A percentile compares a stretch with the other conserved stretches of the same genome.
Evolutionary conservation across 2,329 filamentous ascomycete genomes (phyloP).

Genomic region (Tolypocladium tropicale): DNA sequence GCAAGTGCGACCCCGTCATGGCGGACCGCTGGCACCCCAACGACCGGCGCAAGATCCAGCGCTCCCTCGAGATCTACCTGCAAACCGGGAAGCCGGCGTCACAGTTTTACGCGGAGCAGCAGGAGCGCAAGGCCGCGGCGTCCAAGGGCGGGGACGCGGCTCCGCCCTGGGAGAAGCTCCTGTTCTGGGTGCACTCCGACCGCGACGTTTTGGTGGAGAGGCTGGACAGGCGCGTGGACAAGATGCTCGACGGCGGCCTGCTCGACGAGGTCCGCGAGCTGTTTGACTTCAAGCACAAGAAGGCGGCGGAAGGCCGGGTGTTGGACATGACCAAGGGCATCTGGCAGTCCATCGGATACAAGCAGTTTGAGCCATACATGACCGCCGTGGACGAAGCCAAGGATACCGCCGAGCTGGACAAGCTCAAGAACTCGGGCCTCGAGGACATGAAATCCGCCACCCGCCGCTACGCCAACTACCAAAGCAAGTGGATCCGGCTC

Average conservation of each 20-base stretch:
- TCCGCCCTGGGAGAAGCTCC: constrained; percentile 43
- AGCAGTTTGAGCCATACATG: constrained; percentile 73
- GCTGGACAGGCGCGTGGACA: constrained; percentile 68
- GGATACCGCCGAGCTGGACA: constrained; percentile 32
- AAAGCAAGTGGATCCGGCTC: constrained; percentile 76
- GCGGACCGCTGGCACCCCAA: constrained; percentile 90
- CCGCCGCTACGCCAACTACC: constrained; percentile 75
- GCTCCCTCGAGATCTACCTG: constrained; percentile 84
- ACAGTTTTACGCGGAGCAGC: constrained; percentile 77
- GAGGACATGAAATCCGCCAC: constrained; percentile 76
- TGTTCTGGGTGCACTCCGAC: constrained; percentile 83
- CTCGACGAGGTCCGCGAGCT: constrained; percentile 38
- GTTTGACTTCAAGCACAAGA: constrained; percentile 26
- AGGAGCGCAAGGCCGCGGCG: constrained; percentile 23
- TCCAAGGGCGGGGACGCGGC: constrained; percentile 11
- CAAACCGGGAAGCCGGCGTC: constrained; percentile 74
- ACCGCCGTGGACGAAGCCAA: constrained; percentile 26
- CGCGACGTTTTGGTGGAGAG: constrained; percentile 56
- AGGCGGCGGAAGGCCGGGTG: constrained; percentile 30
- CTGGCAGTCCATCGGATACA: constrained; percentile 95
- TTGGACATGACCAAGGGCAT: constrained; percentile 75
- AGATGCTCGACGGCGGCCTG: constrained; percentile 59
- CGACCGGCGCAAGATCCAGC: constrained; percentile 78
- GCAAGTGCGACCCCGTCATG: constrained; percentile 79
- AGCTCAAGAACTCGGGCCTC: constrained; percentile 48